These are phyloP conservation scores for Aspergillus arachidicola DNA, from an alignment of 2,329 filamentous ascomycete genomes.

Conservation along the genomic window DNA sequence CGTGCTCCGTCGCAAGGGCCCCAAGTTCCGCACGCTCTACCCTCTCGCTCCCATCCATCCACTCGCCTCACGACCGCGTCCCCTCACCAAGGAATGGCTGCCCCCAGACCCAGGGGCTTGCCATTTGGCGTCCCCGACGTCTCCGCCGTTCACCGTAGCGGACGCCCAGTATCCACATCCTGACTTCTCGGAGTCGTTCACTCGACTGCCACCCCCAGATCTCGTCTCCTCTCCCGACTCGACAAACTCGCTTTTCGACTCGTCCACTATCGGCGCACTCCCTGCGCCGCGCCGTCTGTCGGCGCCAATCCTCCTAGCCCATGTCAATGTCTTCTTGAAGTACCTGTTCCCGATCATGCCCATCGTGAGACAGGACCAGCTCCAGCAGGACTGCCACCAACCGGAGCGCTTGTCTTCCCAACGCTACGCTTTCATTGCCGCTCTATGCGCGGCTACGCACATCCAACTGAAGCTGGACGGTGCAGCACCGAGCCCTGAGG, in stretches of 20 bases:
- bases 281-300: constrained; percentile 32
- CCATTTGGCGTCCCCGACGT: constrained; percentile 29
- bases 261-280: constrained; percentile 19
- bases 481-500: constrained; percentile 24
- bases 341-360: constrained; percentile 50
- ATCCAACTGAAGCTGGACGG: constrained; percentile 48
- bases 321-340: constrained; percentile 46
- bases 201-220: constrained; percentile 33
- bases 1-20: constrained; percentile 41
- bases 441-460: constrained; percentile 47
- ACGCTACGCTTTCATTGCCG: constrained; percentile 45
- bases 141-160: constrained; percentile 27
- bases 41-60: constrained; percentile 41
- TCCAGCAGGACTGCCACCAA: constrained; percentile 47
- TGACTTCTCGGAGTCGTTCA: constrained; percentile 30
- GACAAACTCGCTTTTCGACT: constrained; percentile 33
- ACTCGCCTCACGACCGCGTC: constrained; percentile 25
- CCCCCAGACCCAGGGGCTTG: constrained; percentile 20
- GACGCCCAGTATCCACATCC: constrained; percentile 28
- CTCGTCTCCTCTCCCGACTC: constrained; percentile 40
- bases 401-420: constrained; percentile 54
- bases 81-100: constrained; percentile 23
- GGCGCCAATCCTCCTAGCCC: constrained; percentile 37
- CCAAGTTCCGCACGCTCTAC: constrained; percentile 43
- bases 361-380: constrained; percentile 39